Base-by-base conservation (phyloP, 305 asterid genomes). In the Fraxinus sp. region DNA sequence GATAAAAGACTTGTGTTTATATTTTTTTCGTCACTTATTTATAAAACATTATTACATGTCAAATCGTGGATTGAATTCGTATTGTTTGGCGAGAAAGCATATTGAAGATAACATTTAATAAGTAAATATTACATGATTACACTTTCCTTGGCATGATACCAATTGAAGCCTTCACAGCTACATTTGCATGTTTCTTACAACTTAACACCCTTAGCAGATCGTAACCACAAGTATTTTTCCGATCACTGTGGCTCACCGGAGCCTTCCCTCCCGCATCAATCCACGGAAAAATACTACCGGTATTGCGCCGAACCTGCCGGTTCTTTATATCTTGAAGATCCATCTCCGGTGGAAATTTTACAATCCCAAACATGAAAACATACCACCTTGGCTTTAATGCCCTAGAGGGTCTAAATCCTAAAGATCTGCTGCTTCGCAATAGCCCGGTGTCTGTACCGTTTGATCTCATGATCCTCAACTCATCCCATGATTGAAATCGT, bases 271-370 rank as follows among this genome's bases (percentile, higher is more conserved):
- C 84, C 20, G 20, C 83, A 5, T 76, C 89, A 55, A 2, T 59
- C 24, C 81, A 66, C 1, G 84, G 7, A 5, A 88, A 88, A 72
- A 83, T 77, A 22, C 83, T 87, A 68, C 84, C 84, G 3, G 87
- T 76, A 71, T 52, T 87, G 64, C 91, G 90, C 3, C 92, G 92
- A 35, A 83, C 57, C 83, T 90, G 93, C 57, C 97, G 88, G 86
- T 32, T 88, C 78, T 88, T 93, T 49, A 93, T 90, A 81, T 90
- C 97, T 28, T 79, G 89, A 18, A 91, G 86, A 59, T 88, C 95
- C 89, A 93, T 90, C 76, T 90, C 95, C 59, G 85, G 85, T 14
- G 92, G 94, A 59, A 88, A 80, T 71, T 84, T 90, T 18, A 89
- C 83, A 18, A 14, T 33, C 6, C 97, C 97, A 78, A 91, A 90